Evolutionary conservation across 2,329 filamentous ascomycete species (phyloP).

Genomic region (Canariomyces notabilis): DNA sequence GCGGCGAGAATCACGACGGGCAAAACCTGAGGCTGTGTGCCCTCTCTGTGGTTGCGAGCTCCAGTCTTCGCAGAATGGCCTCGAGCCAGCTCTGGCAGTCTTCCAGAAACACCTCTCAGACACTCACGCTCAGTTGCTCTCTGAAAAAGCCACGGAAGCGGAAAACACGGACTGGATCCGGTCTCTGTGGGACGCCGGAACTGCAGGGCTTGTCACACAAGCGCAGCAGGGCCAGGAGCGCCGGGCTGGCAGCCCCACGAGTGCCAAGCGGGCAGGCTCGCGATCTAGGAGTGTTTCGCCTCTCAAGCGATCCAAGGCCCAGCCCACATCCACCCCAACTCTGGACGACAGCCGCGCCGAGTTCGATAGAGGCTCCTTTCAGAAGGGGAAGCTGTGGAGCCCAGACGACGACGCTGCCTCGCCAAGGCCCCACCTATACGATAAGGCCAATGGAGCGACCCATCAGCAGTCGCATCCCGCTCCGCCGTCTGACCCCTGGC

Average conservation of each 20-base stretch:
- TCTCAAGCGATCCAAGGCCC: slow-evolving; percentile 18
- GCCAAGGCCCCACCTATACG: slow-evolving; percentile 12
- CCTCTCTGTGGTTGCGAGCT: slow-evolving; percentile 10
- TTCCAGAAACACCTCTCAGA: slow-evolving; percentile 13
- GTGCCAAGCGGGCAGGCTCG: slow-evolving; percentile 16
- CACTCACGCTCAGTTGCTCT: slow-evolving; percentile 8
- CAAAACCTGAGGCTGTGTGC: slow-evolving; percentile 3
- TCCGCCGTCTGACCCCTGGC: background rate
- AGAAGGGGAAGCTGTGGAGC: slow-evolving; percentile 19
- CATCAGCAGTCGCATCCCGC: slow-evolving; percentile 10
- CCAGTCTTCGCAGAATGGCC: background rate
- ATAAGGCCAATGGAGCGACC: slow-evolving; percentile 21
- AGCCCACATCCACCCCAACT: background rate
- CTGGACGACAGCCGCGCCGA: slow-evolving; percentile 8
- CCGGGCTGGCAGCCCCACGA: slow-evolving; percentile 13
- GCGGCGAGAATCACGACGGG: slow-evolving; percentile 2
- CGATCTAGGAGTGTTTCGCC: slow-evolving; percentile 17
- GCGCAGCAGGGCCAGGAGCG: slow-evolving; percentile 8
- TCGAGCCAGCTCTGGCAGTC: background rate
- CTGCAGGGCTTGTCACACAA: background rate
- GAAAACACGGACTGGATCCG: slow-evolving; percentile 7
- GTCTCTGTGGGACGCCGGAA: slow-evolving; percentile 7
- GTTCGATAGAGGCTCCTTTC: slow-evolving; percentile 15
- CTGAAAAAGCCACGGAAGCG: slow-evolving; percentile 9
- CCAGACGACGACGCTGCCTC: slow-evolving; percentile 16